Conservation (phyloP, 2,329 filamentous ascomycete genomes). For the Colletotrichum neosansevieriae region DNA sequence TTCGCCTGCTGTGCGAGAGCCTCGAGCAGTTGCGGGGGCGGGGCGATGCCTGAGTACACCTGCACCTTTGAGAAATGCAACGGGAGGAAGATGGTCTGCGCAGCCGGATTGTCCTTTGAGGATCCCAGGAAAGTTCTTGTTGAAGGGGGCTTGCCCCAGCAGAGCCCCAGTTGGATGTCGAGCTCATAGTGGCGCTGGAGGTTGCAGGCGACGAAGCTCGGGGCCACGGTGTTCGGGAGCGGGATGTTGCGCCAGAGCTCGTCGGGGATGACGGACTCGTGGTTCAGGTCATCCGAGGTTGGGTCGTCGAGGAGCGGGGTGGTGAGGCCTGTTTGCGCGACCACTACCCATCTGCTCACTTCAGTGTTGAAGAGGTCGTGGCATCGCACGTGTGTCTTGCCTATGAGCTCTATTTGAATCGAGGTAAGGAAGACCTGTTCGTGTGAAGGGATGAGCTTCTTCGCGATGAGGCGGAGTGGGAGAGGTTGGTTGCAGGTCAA, state of each 20-base stretch:
- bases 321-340: conserved; percentile 77
- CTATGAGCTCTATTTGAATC: conserved; percentile 84
- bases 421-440: conserved; percentile 82
- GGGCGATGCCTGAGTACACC: conserved; percentile 89
- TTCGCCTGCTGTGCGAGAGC: conserved; percentile 57
- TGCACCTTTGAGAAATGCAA: conserved; percentile 80
- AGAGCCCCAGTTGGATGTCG: conserved; percentile 83
- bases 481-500: conserved; percentile 90
- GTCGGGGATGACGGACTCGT: conserved; percentile 77
- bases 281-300: conserved; percentile 68
- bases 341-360: conserved; percentile 79
- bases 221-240: conserved; percentile 87
- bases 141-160: conserved; percentile 71
- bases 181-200: conserved; percentile 84
- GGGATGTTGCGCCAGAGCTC: conserved; percentile 78
- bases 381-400: conserved; percentile 82
- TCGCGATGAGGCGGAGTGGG: conserved; percentile 83
- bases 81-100: conserved; percentile 80
- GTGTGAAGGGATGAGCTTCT: conserved; percentile 76
- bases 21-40: conserved; percentile 80
- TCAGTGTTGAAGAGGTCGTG: conserved; percentile 80
- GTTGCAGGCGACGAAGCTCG: conserved; percentile 91
- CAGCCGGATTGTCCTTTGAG: conserved; percentile 43
- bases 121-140: conserved; percentile 47
- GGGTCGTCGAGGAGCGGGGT: conserved; percentile 73